These are phyloP conservation scores for Fusarium sp. DNA, from an alignment of 2,329 filamentous ascomycete genomes.

Conservation along the genomic window DNA sequence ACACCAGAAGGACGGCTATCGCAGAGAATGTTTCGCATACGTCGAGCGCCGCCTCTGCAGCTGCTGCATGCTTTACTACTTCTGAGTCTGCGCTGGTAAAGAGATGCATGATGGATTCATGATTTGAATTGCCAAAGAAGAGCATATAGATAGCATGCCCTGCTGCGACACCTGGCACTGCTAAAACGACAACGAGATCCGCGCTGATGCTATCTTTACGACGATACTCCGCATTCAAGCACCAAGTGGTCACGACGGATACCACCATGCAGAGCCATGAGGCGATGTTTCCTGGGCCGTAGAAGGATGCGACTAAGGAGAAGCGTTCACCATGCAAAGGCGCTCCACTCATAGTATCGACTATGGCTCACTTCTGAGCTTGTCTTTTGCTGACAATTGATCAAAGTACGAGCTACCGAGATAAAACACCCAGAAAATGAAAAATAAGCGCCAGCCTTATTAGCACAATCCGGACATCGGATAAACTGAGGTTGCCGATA, in stretches of 20 bases:
- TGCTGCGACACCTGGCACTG: background rate
- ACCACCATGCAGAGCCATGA: background rate
- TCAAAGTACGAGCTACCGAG: background rate
- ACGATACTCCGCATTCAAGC: background rate
- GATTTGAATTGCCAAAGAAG: background rate
- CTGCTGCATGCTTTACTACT: background rate
- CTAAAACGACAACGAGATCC: background rate
- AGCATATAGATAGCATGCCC: background rate
- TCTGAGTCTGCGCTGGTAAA: background rate
- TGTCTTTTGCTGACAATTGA: accelerated
- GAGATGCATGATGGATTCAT: background rate
- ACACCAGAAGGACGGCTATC: background rate
- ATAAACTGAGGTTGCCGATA: background rate
- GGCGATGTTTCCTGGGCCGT: background rate
- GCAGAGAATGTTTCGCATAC: background rate
- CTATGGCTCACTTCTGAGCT: background rate
- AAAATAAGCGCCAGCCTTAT: background rate
- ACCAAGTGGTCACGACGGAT: background rate
- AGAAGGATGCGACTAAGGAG: background rate
- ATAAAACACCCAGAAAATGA: background rate
- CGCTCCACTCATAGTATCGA: background rate
- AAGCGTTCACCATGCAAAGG: background rate
- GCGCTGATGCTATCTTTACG: background rate
- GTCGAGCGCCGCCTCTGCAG: background rate
- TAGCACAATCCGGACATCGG: background rate